phyloP scores from a whole-genome alignment of 2,329 filamentous ascomycete species.

The Venturia effusa region DNA sequence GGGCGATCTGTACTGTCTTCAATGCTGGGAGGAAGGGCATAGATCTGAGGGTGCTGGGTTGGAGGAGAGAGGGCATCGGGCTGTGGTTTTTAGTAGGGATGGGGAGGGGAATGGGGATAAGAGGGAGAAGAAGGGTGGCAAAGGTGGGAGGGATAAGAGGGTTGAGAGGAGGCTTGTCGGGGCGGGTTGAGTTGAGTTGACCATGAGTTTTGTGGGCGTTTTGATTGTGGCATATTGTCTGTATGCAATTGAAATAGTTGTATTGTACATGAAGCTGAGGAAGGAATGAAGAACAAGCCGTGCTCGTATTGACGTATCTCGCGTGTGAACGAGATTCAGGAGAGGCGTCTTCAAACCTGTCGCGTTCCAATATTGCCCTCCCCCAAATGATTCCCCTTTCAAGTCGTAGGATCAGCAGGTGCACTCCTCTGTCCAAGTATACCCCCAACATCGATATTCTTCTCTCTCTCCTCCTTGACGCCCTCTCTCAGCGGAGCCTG shows the following conservation, averaged over 20 bases:
- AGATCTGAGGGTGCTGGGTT: constrained; percentile 55
- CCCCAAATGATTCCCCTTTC: background rate
- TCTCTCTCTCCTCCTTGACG: constrained; percentile 27
- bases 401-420: constrained; percentile 25
- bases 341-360: too few species aligned
- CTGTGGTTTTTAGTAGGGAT: constrained; percentile 42
- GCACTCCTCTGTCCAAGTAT: constrained; percentile 35
- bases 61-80: constrained; percentile 60
- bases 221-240: too few species aligned
- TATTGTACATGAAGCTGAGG: too few species aligned
- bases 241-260: too few species aligned
- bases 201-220: too few species aligned
- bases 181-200: background rate
- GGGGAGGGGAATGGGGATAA: too few species aligned
- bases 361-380: background rate
- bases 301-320: too few species aligned
- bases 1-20: constrained; percentile 59
- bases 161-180: constrained; percentile 10
- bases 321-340: too few species aligned
- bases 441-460: constrained; percentile 29
- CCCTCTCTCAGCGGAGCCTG: constrained; percentile 32
- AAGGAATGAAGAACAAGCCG: too few species aligned
- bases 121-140: too few species aligned
- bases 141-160: too few species aligned
- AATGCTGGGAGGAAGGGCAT: constrained; percentile 77